Conservation (phyloP, 2,329 filamentous ascomycete species). For the Macrophomina tecta region DNA sequence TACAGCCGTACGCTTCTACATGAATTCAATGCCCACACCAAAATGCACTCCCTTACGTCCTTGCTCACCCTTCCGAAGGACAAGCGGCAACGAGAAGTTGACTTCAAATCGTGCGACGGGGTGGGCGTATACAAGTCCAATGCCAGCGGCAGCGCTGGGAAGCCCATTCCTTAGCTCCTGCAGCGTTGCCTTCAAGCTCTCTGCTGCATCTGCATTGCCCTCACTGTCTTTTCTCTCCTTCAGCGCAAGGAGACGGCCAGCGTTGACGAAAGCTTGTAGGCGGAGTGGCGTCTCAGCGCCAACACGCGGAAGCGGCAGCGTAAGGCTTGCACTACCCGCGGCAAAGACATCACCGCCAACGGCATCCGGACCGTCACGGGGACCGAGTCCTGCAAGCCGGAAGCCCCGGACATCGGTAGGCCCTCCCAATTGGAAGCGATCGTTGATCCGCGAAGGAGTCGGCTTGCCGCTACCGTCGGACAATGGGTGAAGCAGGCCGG, state of each 20-base stretch:
- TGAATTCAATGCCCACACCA: conserved; percentile 94
- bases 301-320: conserved; percentile 82
- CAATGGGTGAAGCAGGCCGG: conserved; percentile 84
- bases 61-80: conserved; percentile 81
- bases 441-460: conserved; percentile 80
- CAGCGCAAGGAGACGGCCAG: conserved; percentile 81
- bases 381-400: conserved; percentile 85
- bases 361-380: conserved; percentile 82
- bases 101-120: conserved; percentile 92
- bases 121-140: conserved; percentile 94
- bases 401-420: conserved; percentile 96
- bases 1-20: conserved; percentile 60
- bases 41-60: conserved; percentile 90
- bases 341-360: conserved; percentile 92
- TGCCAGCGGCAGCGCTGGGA: conserved; percentile 83
- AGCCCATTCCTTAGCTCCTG: conserved; percentile 74
- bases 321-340: conserved; percentile 83
- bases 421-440: conserved; percentile 93
- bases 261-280: conserved; percentile 90
- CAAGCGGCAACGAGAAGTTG: conserved; percentile 89
- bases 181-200: conserved; percentile 67
- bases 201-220: conserved; percentile 56
- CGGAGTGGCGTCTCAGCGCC: conserved; percentile 84
- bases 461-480: conserved; percentile 65
- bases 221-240: conserved; percentile 49